These are phyloP conservation scores for Phyllostachys edulis DNA, from an alignment of 176 grass and related monocot genomes.

Conservation along the genomic window DNA sequence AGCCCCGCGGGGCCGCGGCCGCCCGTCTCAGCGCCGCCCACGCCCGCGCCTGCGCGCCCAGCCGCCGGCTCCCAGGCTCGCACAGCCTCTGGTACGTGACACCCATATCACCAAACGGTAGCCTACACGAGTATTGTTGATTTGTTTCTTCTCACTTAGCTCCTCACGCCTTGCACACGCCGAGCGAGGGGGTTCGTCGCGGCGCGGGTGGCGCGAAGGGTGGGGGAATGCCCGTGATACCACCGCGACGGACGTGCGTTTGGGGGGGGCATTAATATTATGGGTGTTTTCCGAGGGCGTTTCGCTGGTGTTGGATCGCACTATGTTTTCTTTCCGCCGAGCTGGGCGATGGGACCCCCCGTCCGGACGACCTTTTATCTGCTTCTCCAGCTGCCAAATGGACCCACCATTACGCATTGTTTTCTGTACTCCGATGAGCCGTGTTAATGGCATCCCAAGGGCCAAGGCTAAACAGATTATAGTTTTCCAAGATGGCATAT, in stretches of 20 bases:
- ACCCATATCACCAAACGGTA: constrained; percentile 32
- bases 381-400: constrained; percentile 30
- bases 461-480: not conserved
- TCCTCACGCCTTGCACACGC: not conserved
- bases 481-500: not conserved
- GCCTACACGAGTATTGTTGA: not conserved
- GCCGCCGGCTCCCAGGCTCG: not conserved
- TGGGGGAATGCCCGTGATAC: not conserved
- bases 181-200: not conserved
- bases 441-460: not conserved
- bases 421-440: not conserved
- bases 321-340: not conserved
- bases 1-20: not conserved
- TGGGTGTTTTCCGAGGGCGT: not conserved
- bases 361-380: not conserved
- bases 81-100: constrained; percentile 34
- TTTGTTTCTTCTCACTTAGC: not conserved
- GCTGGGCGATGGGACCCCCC: not conserved
- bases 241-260: not conserved
- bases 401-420: not conserved
- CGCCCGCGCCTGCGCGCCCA: not conserved
- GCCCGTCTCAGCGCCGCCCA: constrained; percentile 23
- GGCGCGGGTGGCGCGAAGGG: not conserved
- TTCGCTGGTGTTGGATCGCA: not conserved
- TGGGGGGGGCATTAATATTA: not conserved